phyloP scores from a whole-genome alignment of 2,329 filamentous ascomycete species.

The Xylariales sp. region DNA sequence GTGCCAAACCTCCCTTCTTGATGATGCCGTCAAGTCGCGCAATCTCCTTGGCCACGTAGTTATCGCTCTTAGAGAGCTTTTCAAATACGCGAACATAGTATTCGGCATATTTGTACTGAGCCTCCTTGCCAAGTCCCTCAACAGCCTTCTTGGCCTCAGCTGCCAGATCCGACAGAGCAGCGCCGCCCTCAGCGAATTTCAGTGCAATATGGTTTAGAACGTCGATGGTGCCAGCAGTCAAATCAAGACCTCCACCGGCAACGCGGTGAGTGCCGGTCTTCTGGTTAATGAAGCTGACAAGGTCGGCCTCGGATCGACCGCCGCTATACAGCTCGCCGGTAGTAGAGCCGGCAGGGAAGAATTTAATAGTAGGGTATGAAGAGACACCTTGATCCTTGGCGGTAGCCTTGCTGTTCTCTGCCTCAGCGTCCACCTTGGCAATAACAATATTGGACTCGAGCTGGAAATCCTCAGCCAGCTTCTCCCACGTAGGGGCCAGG shows the following conservation, averaged over 20 bases:
- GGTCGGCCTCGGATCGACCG: constrained; percentile 69
- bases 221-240: constrained; percentile 76
- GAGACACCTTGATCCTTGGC: constrained; percentile 72
- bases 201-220: constrained; percentile 71
- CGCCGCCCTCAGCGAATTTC: constrained; percentile 62
- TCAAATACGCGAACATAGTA: constrained; percentile 92
- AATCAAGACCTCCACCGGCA: constrained; percentile 74
- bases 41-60: constrained; percentile 81
- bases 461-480: constrained; percentile 74
- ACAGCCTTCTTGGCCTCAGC: constrained; percentile 70
- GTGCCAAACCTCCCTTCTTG: constrained; percentile 79
- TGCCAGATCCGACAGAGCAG: constrained; percentile 58
- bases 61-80: constrained; percentile 75
- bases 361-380: constrained; percentile 97
- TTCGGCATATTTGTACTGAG: constrained; percentile 73
- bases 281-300: constrained; percentile 80
- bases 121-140: constrained; percentile 56
- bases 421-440: constrained; percentile 94
- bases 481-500: constrained; percentile 88
- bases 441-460: constrained; percentile 76
- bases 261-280: constrained; percentile 84
- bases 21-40: constrained; percentile 74
- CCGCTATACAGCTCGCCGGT: constrained; percentile 68
- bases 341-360: constrained; percentile 82
- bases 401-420: constrained; percentile 73